A percentile compares a stretch with the other conserved stretches of the same genome.
phyloP scores from a whole-genome alignment of 805 yeast species.

The Jamesozyma jinghongensis region DNA sequence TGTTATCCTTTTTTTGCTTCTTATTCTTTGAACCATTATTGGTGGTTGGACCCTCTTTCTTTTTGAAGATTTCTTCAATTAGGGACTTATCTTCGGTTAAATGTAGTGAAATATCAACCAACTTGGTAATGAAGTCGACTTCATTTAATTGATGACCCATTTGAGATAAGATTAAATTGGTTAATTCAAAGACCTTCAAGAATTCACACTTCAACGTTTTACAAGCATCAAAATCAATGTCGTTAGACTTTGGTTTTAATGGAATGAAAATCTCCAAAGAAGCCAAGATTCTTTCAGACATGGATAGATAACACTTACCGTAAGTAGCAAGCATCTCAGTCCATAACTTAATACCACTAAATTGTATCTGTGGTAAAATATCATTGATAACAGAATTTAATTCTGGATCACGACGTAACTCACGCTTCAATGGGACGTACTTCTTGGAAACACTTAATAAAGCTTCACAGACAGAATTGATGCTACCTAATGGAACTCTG shows the following conservation, averaged over 20 bases:
- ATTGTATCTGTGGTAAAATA: conserved; percentile 39
- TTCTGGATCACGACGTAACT: conserved; percentile 44
- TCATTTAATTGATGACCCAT: conserved; percentile 39
- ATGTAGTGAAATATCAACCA: conserved; percentile 48
- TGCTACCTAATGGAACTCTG: conserved; percentile 53
- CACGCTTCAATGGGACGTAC: conserved; percentile 48
- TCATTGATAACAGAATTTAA: conserved; percentile 37
- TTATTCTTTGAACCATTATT: conserved; percentile 20
- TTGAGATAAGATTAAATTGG: conserved; percentile 13
- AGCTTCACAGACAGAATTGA: conserved; percentile 45
- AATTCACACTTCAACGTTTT: conserved; percentile 18
- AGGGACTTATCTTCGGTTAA: conserved; percentile 30
- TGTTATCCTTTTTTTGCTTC: conserved; percentile 36
- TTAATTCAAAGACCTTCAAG: conserved; percentile 15
- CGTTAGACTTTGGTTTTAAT: conserved; percentile 33
- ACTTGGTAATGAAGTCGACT: conserved; percentile 42
- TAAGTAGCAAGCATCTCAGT: conserved; percentile 19
- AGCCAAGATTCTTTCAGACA: conserved; percentile 41
- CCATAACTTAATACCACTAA: conserved; percentile 38
- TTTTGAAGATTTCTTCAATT: conserved; percentile 18
- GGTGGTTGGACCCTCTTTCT: conserved; percentile 9
- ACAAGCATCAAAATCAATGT: conserved; percentile 33
- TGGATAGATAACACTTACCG: conserved; percentile 36
- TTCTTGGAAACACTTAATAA: conserved; percentile 46
- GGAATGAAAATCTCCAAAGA: conserved; percentile 54